Evolutionary conservation across 495 filamentous ascomycete species (phyloP), one percentile per base, ranked within the genome.

Genomic region (Hyaloscypha bicolor): DNA sequence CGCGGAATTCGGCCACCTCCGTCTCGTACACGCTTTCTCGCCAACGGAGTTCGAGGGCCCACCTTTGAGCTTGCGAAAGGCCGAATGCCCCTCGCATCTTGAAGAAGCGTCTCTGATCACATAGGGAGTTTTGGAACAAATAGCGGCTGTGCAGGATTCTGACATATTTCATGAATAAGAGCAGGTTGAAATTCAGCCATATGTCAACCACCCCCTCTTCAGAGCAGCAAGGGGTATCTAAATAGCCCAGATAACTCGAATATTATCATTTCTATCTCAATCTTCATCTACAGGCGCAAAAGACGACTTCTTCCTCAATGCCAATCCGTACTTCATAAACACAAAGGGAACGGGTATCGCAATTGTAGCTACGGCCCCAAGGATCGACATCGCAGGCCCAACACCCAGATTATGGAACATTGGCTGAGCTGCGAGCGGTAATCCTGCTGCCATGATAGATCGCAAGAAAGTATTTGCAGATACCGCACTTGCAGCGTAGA

Each of bases 381-480:
- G 72, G 52, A 82, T 63, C 57, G 78, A 80, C 63, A 81, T 81
- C 19, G 80, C 83, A 76, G 82, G 85, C 57, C 81, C 79, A 65
- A 81, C 72, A 4, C 81, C 79, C 29, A 86, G 71, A 57, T 79
- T 79, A 60, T 79, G 63, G 70, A 81, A 84, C 81, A 85, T 83
- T 72, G 84, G 82, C 22, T 75, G 79, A 9, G 75, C 80, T 35
- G 80, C 83, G 9, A 83, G 62, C 30, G 81, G 79, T 64, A 83
- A 81, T 0, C 77, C 81, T 35, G 79, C 73, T 29, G 90, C 94
- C 80, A 97, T 94, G 63, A 79, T 81, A 65, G 89, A 91, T 62
- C 95, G 83, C 60, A 90, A 83, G 76, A 97, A 92, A 52, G 86
- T 89, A 75, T 98, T 98, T 33, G 93, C 93, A 35, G 94, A 92